A percentile compares a stretch with the other conserved stretches of the same genome.
Evolutionary conservation across 2,329 filamentous ascomycete genomes (phyloP).

Genomic region (Fusarium oxysporum): DNA sequence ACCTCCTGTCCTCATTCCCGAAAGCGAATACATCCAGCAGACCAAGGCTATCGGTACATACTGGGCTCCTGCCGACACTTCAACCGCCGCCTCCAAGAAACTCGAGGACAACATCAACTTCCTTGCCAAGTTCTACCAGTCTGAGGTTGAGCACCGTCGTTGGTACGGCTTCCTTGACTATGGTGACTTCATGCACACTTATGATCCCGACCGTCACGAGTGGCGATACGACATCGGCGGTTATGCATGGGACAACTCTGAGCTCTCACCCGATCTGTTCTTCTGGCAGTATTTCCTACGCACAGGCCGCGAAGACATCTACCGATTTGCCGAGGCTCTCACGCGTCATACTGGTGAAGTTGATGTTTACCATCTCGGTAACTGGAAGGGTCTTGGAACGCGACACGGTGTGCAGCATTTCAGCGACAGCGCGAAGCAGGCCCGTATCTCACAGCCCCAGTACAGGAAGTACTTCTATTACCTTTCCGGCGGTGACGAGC

Average conservation of each 20-base stretch:
- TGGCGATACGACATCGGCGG: conserved; percentile 74
- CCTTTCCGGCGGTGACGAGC: conserved; percentile 69
- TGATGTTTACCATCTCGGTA: conserved; percentile 70
- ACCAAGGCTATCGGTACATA: conserved; percentile 66
- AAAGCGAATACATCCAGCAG: conserved; percentile 61
- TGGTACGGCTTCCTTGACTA: conserved; percentile 75
- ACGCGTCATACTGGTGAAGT: conserved; percentile 71
- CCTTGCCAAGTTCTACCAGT: conserved; percentile 65
- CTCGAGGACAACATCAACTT: conserved; percentile 68
- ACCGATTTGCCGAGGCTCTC: conserved; percentile 68
- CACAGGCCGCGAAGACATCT: conserved; percentile 68
- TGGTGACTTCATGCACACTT: conserved; percentile 72
- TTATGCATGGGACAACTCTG: conserved; percentile 74
- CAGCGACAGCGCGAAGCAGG: conserved; percentile 70
- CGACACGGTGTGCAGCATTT: conserved; percentile 73
- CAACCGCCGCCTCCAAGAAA: conserved; percentile 42
- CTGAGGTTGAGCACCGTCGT: conserved; percentile 65
- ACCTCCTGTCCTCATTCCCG: conserved; percentile 63
- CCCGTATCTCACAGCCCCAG: conserved; percentile 66
- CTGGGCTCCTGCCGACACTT: conserved; percentile 59
- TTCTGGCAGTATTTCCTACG: conserved; percentile 73
- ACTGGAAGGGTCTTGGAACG: conserved; percentile 69
- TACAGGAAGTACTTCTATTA: conserved; percentile 68
- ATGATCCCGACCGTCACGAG: conserved; percentile 67
- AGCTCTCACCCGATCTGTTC: conserved; percentile 71